Conservation (phyloP, 768 basidiomycete species). For the Pulveroboletus sp. region DNA sequence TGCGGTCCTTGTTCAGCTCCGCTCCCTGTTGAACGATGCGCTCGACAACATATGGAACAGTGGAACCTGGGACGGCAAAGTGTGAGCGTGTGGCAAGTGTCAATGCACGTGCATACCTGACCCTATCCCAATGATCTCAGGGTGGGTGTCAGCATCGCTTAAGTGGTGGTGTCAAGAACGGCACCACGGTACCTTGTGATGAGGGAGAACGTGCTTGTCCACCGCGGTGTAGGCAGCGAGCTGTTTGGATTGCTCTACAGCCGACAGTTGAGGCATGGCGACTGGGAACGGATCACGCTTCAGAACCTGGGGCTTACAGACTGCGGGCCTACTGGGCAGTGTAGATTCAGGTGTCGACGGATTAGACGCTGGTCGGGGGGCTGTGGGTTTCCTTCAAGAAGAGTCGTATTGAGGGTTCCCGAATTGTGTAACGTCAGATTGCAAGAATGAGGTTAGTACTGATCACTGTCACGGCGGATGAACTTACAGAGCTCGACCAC, state of each 20-base stretch:
- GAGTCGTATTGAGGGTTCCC: not conserved
- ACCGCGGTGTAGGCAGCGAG: slow-evolving; percentile 94
- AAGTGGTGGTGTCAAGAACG: not conserved
- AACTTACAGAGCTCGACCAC: slow-evolving; percentile 18
- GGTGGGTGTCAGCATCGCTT: not conserved
- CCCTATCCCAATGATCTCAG: slow-evolving; percentile 80
- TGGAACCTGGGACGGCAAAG: slow-evolving; percentile 56
- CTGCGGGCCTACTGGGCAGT: slow-evolving; percentile 6
- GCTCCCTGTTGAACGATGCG: slow-evolving; percentile 81
- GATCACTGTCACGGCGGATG: not conserved
- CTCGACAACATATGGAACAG: slow-evolving; percentile 95
- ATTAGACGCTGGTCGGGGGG: slow-evolving; percentile 10
- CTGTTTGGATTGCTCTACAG: slow-evolving; percentile 78
- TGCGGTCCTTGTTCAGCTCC: slow-evolving; percentile 69
- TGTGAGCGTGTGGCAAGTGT: slow-evolving; percentile 1
- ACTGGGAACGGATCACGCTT: slow-evolving; percentile 1
- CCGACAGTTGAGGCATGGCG: slow-evolving; percentile 28
- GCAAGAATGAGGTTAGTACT: not conserved
- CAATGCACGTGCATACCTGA: slow-evolving; percentile 47
- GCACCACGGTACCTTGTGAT: slow-evolving; percentile 67
- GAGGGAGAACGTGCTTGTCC: slow-evolving; percentile 76
- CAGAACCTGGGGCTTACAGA: not conserved
- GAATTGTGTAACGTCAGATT: too few species aligned
- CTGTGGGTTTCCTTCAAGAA: slow-evolving; percentile 9
- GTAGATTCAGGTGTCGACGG: not conserved